Base-by-base conservation (phyloP, 2,329 filamentous ascomycete species). In the Huntiella abstrusa region DNA sequence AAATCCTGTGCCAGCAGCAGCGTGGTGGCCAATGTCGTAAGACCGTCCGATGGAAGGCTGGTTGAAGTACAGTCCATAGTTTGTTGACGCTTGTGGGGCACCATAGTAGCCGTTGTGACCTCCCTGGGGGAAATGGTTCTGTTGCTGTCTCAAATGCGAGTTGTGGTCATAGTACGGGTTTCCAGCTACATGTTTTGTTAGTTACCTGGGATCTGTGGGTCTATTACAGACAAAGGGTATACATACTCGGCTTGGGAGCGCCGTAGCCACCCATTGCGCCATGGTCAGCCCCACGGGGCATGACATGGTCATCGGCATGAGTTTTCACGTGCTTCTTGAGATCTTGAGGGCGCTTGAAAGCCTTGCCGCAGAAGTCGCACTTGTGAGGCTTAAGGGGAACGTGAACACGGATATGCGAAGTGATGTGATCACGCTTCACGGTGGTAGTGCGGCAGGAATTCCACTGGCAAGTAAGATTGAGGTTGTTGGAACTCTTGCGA, bases 291-390 rank as follows among this genome's bases (percentile, higher is more conserved):
- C 66, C 63, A 40, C 71, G 65, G 19, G 72, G 65, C 37, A 78
- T 68, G 36, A 93, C 84, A 37, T 86, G 92, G 64, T 95, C 88
- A 58, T 96, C 88, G 55, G 88, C 88, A 60, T 96, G 88, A 4
- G 88, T 96, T 77, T 96, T 98, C 64, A 96, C 86, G 62, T 98
- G 91, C 70, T 98, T 98, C 77, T 98, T 96, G 57, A 98, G 64
- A 68, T 98, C 91, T 67, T 98, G 91, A 2, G 91, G 91, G 33
- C 91, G 83, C 75, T 98, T 98, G 73, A 98, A 98, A 1, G 87
- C 87, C 70, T 98, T 98, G 60, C 85, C 85, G 60, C 91, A 98
- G 65, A 95, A 93, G 60, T 95, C 87, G 63, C 91, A 98, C 66
- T 95, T 96, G 69, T 98, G 91, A 54, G 91, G 91, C 72, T 98